These are phyloP conservation scores for Noccaea caerulescens DNA, from an alignment of 345 rosid genomes.

Conservation along the genomic window DNA sequence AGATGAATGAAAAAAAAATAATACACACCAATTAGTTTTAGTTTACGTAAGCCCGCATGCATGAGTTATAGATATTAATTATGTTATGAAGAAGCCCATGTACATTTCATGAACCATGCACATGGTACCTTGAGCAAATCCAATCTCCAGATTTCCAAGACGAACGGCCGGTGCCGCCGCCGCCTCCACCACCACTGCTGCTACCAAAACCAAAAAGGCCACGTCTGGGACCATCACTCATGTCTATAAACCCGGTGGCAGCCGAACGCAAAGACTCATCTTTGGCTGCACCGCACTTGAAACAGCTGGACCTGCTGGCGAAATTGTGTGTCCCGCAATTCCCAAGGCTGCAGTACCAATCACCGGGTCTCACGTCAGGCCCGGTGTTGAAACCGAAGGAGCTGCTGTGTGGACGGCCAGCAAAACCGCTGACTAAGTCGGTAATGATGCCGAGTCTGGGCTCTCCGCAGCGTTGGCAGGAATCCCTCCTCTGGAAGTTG, in stretches of 20 bases:
- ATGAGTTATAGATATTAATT: slow-evolving; percentile 8
- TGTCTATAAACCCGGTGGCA: slow-evolving; percentile 38
- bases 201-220: slow-evolving; percentile 48
- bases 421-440: slow-evolving; percentile 45
- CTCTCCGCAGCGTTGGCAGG: slow-evolving; percentile 80
- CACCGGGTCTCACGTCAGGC: slow-evolving; percentile 75
- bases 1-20: too few species aligned
- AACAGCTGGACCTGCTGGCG: slow-evolving; percentile 75
- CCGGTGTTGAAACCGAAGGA: slow-evolving; percentile 66
- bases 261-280: slow-evolving; percentile 45
- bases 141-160: slow-evolving; percentile 88
- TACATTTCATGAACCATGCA: slow-evolving; percentile 22
- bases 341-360: slow-evolving; percentile 70
- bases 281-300: slow-evolving; percentile 65
- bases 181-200: slow-evolving; percentile 41
- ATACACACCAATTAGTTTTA: not conserved
- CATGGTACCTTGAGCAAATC: slow-evolving; percentile 67
- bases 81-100: slow-evolving; percentile 13
- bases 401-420: slow-evolving; percentile 48
- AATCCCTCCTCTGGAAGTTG: slow-evolving; percentile 83
- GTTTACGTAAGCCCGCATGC: slow-evolving; percentile 23
- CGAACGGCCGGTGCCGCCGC: slow-evolving; percentile 56
- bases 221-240: slow-evolving; percentile 44
- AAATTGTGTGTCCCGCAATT: slow-evolving; percentile 79
- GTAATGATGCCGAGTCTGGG: slow-evolving; percentile 47